These are phyloP conservation scores for Pseudocercospora fuligena DNA, from an alignment of 2,329 filamentous ascomycete genomes.

Conservation along the genomic window DNA sequence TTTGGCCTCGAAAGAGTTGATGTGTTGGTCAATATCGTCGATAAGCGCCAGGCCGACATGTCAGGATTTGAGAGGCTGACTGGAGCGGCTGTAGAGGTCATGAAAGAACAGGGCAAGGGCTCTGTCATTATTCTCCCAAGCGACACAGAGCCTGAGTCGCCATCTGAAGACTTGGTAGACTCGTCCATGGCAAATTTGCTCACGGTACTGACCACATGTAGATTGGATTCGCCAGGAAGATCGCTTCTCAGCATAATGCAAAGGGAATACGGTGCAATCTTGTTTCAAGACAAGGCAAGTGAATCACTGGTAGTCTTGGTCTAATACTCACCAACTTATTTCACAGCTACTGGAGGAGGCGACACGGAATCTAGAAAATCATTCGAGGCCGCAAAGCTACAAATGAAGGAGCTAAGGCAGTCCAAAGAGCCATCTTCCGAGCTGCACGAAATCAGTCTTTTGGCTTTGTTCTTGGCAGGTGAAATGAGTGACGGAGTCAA, in stretches of 20 bases:
- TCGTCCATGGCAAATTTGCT: not conserved
- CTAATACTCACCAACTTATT: not conserved
- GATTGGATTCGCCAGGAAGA: conserved; percentile 14
- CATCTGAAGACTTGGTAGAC: not conserved
- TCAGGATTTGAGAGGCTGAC: conserved; percentile 13
- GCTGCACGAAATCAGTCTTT: conserved; percentile 27
- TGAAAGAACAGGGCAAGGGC: conserved; percentile 23
- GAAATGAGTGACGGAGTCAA: conserved; percentile 26
- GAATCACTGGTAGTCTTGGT: no score
- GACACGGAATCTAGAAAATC: conserved; percentile 3
- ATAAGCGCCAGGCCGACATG: conserved; percentile 5
- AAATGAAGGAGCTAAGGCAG: conserved; percentile 27
- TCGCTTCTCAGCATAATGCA: not conserved
- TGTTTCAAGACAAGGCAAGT: conserved; percentile 17
- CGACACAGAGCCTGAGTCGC: conserved; percentile 5
- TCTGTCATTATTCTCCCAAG: conserved; percentile 23
- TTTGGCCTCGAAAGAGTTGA: conserved; percentile 28
- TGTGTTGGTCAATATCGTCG: conserved; percentile 25
- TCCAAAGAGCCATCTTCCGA: conserved; percentile 16
- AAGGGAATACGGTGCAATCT: conserved; percentile 19
- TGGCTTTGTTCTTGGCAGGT: conserved; percentile 28
- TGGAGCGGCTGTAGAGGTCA: conserved; percentile 15
- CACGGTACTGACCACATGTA: not conserved
- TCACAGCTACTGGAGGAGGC: not conserved
- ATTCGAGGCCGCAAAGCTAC: conserved; percentile 26